Evolutionary conservation across 495 filamentous ascomycete genomes (phyloP).

Genomic region (Terfezia claveryi): DNA sequence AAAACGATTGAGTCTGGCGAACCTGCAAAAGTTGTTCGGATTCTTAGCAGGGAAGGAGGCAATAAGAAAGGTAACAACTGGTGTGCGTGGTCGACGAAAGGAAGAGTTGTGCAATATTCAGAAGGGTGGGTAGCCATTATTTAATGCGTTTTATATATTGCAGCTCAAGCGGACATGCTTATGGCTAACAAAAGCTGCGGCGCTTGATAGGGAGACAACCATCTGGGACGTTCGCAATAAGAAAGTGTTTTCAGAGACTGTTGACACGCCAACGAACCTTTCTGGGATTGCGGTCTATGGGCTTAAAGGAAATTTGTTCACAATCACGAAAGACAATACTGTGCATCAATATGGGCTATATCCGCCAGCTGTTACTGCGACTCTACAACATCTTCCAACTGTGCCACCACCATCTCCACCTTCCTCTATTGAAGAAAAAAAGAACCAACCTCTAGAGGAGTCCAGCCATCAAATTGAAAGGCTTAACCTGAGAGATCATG

Average conservation of each 20-base stretch:
- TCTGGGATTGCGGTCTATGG: constrained; percentile 72
- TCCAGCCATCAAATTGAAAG: constrained; percentile 23
- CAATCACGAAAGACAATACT: constrained; percentile 63
- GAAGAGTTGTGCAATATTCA: constrained; percentile 76
- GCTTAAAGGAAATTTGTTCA: constrained; percentile 77
- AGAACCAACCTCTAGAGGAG: constrained; percentile 18
- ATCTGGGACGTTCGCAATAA: constrained; percentile 96
- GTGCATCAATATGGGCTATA: constrained; percentile 91
- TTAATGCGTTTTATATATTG: neutral
- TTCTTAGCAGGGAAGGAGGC: constrained; percentile 59
- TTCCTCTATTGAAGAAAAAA: constrained; percentile 44
- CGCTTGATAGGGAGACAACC: constrained; percentile 49
- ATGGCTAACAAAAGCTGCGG: constrained; percentile 22
- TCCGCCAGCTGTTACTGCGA: constrained; percentile 54
- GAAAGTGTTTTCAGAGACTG: constrained; percentile 66
- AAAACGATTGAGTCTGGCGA: constrained; percentile 57
- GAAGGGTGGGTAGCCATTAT: constrained; percentile 49
- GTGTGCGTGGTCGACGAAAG: constrained; percentile 97
- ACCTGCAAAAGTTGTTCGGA: constrained; percentile 62
- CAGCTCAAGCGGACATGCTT: constrained; percentile 8
- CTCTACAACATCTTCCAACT: constrained; percentile 61
- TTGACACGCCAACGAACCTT: constrained; percentile 65
- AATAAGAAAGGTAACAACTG: constrained; percentile 63
- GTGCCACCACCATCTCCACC: constrained; percentile 57
- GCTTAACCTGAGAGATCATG: constrained; percentile 27